Evolutionary conservation across 2,329 filamentous ascomycete genomes (phyloP).

Genomic region (Fusarium sp.): DNA sequence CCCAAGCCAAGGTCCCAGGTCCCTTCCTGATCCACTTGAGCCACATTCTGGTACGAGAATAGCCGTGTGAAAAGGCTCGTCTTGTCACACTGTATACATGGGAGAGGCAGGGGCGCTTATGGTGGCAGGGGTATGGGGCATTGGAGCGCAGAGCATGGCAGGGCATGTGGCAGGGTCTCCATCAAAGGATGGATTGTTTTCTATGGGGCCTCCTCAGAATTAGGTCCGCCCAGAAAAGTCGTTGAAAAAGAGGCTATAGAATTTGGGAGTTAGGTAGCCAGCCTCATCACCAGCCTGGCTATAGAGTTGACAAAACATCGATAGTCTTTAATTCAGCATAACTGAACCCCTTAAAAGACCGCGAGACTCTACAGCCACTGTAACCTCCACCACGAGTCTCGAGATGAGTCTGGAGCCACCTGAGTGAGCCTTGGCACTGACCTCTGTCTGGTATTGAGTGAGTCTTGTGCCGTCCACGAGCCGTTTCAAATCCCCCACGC

Average conservation of each 20-base stretch:
- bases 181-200: constrained; percentile 18
- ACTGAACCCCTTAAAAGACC: not conserved
- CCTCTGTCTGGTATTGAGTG: constrained; percentile 2
- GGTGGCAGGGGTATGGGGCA: constrained; percentile 16
- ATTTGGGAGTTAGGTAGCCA: constrained; percentile 7
- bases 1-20: constrained; percentile 28
- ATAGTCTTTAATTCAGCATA: not conserved
- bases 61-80: constrained; percentile 2
- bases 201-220: not conserved
- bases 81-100: constrained; percentile 33
- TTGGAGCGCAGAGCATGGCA: constrained; percentile 11
- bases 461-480: constrained; percentile 14
- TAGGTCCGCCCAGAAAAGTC: constrained; percentile 12
- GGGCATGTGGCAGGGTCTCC: constrained; percentile 26
- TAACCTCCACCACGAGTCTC: constrained; percentile 21
- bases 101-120: constrained; percentile 28
- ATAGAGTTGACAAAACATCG: constrained; percentile 2
- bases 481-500: constrained; percentile 28
- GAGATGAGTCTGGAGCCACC: constrained; percentile 20
- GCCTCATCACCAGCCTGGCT: not conserved
- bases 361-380: constrained; percentile 4
- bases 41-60: constrained; percentile 40
- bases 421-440: constrained; percentile 29
- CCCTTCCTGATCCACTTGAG: constrained; percentile 33
- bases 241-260: constrained; percentile 27